Percentiles rank a stretch among this genome's conserved stretches.
These are phyloP conservation scores for Diaporthe capsici DNA, from an alignment of 2,329 filamentous ascomycete genomes.

Conservation along the genomic window DNA sequence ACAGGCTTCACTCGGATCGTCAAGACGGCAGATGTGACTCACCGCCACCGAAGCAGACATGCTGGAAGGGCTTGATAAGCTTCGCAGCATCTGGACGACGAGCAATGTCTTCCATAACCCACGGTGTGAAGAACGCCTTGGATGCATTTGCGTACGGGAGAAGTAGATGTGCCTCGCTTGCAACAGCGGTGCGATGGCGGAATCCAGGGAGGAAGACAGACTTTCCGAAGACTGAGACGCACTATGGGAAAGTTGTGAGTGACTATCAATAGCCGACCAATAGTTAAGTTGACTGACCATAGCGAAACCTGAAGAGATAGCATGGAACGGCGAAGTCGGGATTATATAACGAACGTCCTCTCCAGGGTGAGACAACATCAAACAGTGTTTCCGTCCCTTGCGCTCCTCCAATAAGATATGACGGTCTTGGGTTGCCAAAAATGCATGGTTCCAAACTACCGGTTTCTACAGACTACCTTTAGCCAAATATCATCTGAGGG, in stretches of 20 bases:
- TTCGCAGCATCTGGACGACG: constrained; percentile 41
- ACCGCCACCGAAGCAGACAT: constrained; percentile 44
- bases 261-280: not conserved
- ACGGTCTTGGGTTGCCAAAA: constrained; percentile 37
- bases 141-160: constrained; percentile 39
- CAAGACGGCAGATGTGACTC: constrained; percentile 17
- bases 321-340: constrained; percentile 43
- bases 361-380: constrained; percentile 35
- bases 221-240: constrained; percentile 42
- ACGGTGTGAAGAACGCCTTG: constrained; percentile 42
- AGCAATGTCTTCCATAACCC: constrained; percentile 45
- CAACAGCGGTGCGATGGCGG: constrained; percentile 41
- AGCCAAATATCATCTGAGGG: not conserved
- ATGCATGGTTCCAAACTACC: constrained; percentile 40
- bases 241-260: not conserved
- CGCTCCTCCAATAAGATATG: constrained; percentile 40
- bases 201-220: constrained; percentile 43
- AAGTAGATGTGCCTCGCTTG: constrained; percentile 41
- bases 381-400: constrained; percentile 39
- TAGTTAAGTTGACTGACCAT: constrained; percentile 32
- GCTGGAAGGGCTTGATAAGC: constrained; percentile 42
- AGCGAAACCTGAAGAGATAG: constrained; percentile 38
- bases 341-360: constrained; percentile 42
- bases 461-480: constrained; percentile 35
- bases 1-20: no score